Conservation (phyloP, 495 filamentous ascomycete genomes). For the Hypoxylon fragiforme region DNA sequence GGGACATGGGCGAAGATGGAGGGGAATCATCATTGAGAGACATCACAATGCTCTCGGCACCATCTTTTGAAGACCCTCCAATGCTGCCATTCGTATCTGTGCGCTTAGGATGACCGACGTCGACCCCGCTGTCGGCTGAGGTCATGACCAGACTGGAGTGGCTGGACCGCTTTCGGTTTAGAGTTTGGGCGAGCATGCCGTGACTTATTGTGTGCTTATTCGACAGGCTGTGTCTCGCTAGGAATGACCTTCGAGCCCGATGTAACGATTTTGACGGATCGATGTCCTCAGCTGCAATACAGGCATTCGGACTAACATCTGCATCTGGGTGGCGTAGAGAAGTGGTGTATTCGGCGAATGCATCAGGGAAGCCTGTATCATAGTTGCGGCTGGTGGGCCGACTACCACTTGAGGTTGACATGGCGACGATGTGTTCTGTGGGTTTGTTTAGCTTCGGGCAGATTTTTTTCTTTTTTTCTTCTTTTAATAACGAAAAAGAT, state of each 20-base stretch:
- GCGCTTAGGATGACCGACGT: conserved; percentile 18
- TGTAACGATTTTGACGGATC: conserved; percentile 35
- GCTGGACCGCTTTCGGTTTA: conserved; percentile 2
- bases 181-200: conserved; percentile 16
- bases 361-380: conserved; percentile 38
- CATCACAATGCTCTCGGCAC: conserved; percentile 23
- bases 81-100: conserved; percentile 23
- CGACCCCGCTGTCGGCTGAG: conserved; percentile 18
- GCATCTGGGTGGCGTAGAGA: conserved; percentile 39
- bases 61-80: conserved; percentile 25
- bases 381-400: conserved; percentile 32
- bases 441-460: too few relatives aligned
- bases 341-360: conserved; percentile 35
- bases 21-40: conserved; percentile 19
- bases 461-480: conserved; percentile 14
- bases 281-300: conserved; percentile 38
- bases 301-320: conserved; percentile 29
- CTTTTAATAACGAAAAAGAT: background rate
- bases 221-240: too few relatives aligned
- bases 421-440: conserved; percentile 9
- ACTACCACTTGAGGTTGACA: conserved; percentile 34
- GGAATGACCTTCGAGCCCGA: conserved; percentile 32
- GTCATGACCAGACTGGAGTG: conserved; percentile 8
- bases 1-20: conserved; percentile 14
- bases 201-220: conserved; percentile 30